Evolutionary conservation across 2,329 filamentous ascomycete species (phyloP).

Genomic region (Pseudonectria buxi): DNA sequence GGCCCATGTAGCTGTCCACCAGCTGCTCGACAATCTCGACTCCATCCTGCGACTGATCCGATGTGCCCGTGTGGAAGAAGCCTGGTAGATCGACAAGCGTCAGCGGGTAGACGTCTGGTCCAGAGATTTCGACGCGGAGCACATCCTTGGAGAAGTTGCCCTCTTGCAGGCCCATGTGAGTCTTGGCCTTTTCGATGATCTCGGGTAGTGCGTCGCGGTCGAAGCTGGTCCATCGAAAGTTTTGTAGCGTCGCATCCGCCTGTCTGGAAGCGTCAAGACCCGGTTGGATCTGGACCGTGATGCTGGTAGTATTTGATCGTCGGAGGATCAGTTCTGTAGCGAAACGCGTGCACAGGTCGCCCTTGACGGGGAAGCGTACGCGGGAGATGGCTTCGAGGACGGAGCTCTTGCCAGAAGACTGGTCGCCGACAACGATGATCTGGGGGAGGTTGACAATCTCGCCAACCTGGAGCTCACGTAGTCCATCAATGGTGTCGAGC

Average conservation of each 20-base stretch:
- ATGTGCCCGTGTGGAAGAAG: conserved; percentile 28
- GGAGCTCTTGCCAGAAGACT: conserved; percentile 57
- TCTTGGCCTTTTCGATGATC: conserved; percentile 46
- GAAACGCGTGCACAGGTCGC: conserved; percentile 52
- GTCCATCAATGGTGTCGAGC: conserved; percentile 5
- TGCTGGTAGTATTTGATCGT: conserved; percentile 25
- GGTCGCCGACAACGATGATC: conserved; percentile 53
- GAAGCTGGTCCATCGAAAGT: conserved; percentile 29
- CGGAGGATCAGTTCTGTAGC: conserved; percentile 53
- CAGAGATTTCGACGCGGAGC: conserved; percentile 39
- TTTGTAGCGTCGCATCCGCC: conserved; percentile 10
- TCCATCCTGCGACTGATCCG: conserved; percentile 25
- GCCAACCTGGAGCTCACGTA: conserved; percentile 22
- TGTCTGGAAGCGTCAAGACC: conserved; percentile 17
- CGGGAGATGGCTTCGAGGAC: conserved; percentile 58
- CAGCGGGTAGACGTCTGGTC: conserved; percentile 37
- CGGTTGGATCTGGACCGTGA: conserved; percentile 36
- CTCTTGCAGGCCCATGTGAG: conserved; percentile 36
- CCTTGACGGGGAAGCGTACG: conserved; percentile 51
- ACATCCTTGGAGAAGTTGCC: conserved; percentile 38
- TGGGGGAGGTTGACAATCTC: conserved; percentile 44
- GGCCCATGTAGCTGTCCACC: conserved; percentile 48
- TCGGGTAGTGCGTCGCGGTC: conserved; percentile 33
- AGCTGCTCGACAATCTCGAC: conserved; percentile 29
- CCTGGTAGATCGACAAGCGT: conserved; percentile 52